These are phyloP conservation scores for Torulaspora pretoriensis DNA, from an alignment of 1,139 yeast genomes.

Conservation along the genomic window DNA sequence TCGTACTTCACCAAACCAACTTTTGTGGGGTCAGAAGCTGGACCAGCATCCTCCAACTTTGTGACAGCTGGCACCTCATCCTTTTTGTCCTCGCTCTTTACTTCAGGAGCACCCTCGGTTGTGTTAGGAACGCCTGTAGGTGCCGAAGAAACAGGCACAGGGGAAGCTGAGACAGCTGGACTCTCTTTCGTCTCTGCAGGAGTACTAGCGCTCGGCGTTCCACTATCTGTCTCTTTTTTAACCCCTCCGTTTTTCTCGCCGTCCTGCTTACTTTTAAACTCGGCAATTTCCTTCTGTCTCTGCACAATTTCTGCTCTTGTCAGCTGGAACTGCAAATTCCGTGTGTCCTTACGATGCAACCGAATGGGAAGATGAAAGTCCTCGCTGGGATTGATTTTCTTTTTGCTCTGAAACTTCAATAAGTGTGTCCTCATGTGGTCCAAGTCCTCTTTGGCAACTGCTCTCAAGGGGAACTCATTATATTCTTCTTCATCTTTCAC, in stretches of 20 bases:
- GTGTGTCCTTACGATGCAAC: conserved; percentile 87
- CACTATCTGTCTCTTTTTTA: conserved; percentile 4
- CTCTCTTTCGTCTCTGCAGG: conserved; percentile 5
- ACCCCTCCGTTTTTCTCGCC: conserved; percentile 14
- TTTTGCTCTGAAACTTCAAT: conserved; percentile 71
- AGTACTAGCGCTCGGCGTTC: conserved; percentile 7
- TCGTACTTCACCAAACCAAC: conserved; percentile 39
- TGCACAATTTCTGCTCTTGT: conserved; percentile 59
- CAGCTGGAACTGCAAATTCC: conserved; percentile 80
- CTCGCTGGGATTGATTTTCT: conserved; percentile 62
- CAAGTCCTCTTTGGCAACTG: conserved; percentile 69
- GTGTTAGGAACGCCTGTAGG: conserved; percentile 2
- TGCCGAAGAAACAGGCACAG: neutral
- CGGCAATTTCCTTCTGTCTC: conserved; percentile 42
- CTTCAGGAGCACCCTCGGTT: conserved; percentile 1
- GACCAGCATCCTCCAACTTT: conserved; percentile 34
- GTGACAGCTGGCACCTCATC: conserved; percentile 25
- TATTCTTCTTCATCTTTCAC: conserved; percentile 31
- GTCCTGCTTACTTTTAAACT: conserved; percentile 35
- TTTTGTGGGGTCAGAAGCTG: conserved; percentile 37
- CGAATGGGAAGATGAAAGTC: conserved; percentile 80
- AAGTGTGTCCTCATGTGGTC: conserved; percentile 76
- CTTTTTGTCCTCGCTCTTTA: conserved; percentile 6
- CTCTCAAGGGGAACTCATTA: conserved; percentile 48
- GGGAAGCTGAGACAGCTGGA: conserved; percentile 5